These are phyloP conservation scores for Mycena floridula DNA, from an alignment of 768 basidiomycete species.

Conservation along the genomic window DNA sequence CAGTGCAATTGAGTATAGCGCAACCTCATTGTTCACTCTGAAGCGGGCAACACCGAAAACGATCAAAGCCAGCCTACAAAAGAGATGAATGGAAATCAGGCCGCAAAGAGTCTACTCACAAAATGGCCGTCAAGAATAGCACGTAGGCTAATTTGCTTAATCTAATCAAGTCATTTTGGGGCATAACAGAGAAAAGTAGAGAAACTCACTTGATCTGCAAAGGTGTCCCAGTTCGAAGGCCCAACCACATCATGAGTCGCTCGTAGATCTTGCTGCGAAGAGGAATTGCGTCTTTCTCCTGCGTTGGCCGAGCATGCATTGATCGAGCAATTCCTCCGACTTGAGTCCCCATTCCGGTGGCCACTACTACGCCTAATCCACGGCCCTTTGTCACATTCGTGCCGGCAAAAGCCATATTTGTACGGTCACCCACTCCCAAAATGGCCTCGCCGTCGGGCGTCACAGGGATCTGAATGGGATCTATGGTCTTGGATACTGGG, in stretches of 20 bases:
- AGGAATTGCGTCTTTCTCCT: too few relatives aligned
- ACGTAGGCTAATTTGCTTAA: conserved; percentile 29
- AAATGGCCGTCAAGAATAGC: conserved; percentile 27
- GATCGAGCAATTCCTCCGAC: conserved; percentile 32
- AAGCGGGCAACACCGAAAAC: too few relatives aligned
- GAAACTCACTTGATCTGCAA: conserved; percentile 25
- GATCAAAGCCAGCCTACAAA: too few relatives aligned
- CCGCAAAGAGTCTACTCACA: conserved; percentile 12
- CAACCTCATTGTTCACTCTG: conserved; percentile 2
- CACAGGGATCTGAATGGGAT: not conserved
- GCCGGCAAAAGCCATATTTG: conserved; percentile 38
- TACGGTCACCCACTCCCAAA: conserved; percentile 28
- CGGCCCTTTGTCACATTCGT: conserved; percentile 42
- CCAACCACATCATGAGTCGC: conserved; percentile 5
- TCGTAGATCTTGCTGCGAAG: not conserved
- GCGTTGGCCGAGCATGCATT: too few relatives aligned
- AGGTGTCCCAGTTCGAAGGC: conserved; percentile 27
- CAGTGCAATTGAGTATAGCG: conserved; percentile 23
- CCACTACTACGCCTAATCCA: conserved; percentile 38
- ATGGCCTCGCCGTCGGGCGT: not conserved
- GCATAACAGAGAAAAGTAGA: not conserved
- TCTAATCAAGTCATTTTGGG: not conserved
- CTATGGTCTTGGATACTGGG: too few relatives aligned
- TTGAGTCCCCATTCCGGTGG: conserved; percentile 50
- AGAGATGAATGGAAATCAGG: not conserved